These are phyloP conservation scores for Elsinoe arachidis DNA, from an alignment of 2,329 filamentous ascomycete genomes.

Conservation along the genomic window DNA sequence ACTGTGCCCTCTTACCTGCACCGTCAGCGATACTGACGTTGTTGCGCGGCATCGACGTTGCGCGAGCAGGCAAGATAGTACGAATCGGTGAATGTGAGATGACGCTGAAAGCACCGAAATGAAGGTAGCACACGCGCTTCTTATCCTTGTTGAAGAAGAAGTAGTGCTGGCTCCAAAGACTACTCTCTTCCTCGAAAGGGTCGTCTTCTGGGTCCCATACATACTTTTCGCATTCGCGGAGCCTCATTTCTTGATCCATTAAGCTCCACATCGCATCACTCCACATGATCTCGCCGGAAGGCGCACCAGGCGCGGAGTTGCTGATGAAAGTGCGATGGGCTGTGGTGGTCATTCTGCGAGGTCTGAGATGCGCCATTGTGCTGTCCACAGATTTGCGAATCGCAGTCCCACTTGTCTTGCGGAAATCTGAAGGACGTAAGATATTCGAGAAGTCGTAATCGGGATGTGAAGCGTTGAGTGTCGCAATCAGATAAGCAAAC, in stretches of 20 bases:
- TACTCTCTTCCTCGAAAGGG: conserved; percentile 83
- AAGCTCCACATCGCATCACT: conserved; percentile 84
- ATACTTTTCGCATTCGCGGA: conserved; percentile 83
- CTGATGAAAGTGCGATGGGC: conserved; percentile 17
- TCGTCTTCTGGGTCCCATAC: conserved; percentile 84
- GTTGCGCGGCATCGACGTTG: conserved; percentile 38
- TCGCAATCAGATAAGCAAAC: conserved; percentile 93
- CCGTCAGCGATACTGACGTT: conserved; percentile 39
- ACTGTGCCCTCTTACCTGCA: conserved; percentile 72
- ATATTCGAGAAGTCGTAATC: conserved; percentile 97
- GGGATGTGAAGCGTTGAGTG: conserved; percentile 86
- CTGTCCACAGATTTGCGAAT: conserved; percentile 85
- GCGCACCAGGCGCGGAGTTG: conserved; percentile 14
- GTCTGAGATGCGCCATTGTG: conserved; percentile 77
- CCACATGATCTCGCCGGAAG: conserved; percentile 48
- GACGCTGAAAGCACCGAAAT: conserved; percentile 78
- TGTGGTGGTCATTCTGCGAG: conserved; percentile 42
- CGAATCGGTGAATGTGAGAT: conserved; percentile 54
- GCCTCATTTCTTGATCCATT: conserved; percentile 88
- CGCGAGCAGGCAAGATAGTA: conserved; percentile 29
- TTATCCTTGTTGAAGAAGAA: conserved; percentile 93
- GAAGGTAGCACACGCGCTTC: conserved; percentile 90
- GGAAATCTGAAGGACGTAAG: conserved; percentile 81
- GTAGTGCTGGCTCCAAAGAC: conserved; percentile 92
- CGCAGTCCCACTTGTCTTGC: conserved; percentile 68